Percentiles rank a stretch among this genome's conserved stretches.
These are phyloP conservation scores for Coemansia sp. DNA, from an alignment of 192 early-diverging fungal species.

Conservation along the genomic window DNA sequence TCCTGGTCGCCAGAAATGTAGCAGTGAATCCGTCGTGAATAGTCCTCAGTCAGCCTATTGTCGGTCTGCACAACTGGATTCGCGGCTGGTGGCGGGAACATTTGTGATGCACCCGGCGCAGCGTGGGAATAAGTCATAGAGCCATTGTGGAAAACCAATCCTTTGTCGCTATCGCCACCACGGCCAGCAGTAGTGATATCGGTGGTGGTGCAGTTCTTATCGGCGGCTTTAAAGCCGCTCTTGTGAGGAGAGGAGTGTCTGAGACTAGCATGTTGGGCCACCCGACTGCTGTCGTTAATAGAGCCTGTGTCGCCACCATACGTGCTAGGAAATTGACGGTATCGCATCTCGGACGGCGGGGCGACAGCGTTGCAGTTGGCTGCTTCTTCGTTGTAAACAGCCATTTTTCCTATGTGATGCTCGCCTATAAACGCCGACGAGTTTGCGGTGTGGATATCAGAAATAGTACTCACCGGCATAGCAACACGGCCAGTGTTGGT, in stretches of 20 bases:
- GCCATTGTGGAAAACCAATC: neutral
- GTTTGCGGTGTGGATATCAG: neutral
- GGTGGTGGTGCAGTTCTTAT: neutral
- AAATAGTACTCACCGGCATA: neutral
- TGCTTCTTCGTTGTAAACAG: neutral
- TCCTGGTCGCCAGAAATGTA: conserved; percentile 35
- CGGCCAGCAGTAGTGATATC: neutral
- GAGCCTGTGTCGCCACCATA: neutral
- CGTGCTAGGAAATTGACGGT: neutral
- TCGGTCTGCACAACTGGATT: conserved; percentile 31
- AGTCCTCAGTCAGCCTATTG: conserved; percentile 34
- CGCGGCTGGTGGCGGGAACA: conserved; percentile 11
- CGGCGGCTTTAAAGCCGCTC: neutral
- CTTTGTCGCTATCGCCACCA: conserved; percentile 6
- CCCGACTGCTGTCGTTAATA: neutral
- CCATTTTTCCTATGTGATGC: neutral
- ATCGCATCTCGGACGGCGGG: neutral
- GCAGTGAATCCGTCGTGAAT: conserved; percentile 40
- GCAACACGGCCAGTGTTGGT: neutral
- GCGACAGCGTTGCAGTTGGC: neutral
- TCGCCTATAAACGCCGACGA: neutral
- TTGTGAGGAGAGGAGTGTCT: neutral
- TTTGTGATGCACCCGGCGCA: conserved; percentile 10
- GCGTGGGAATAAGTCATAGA: conserved; percentile 12
- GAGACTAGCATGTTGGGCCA: neutral